These are phyloP conservation scores for Fomitopsis palustris DNA, from an alignment of 1,284 basidiomycete genomes.

Conservation along the genomic window DNA sequence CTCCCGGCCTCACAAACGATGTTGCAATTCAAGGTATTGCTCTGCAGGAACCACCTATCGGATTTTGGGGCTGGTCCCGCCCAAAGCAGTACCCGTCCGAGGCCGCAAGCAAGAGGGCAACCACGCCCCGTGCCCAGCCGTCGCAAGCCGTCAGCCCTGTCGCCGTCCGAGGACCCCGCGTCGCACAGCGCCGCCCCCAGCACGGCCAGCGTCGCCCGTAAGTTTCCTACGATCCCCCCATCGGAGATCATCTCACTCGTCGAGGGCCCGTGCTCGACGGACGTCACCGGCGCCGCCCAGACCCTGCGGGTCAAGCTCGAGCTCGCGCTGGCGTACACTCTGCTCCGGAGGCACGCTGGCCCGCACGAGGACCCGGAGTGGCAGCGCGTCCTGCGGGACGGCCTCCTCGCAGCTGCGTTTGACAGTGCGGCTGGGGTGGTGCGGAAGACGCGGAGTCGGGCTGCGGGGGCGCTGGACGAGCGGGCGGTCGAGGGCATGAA, in stretches of 20 bases:
- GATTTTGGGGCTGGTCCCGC: constrained; percentile 3
- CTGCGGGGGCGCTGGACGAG: neutral
- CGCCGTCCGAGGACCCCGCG: neutral
- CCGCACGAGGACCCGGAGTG: constrained; percentile 39
- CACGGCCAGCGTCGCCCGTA: constrained; percentile 23
- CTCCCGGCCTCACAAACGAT: constrained; percentile 37
- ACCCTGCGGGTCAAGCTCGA: constrained; percentile 39
- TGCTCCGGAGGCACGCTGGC: constrained; percentile 34
- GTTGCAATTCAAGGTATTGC: constrained; percentile 45
- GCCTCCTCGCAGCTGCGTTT: constrained; percentile 30
- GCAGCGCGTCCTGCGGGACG: constrained; percentile 34
- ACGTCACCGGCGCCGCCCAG: constrained; percentile 10
- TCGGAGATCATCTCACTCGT: constrained; percentile 37
- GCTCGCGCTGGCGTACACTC: constrained; percentile 44
- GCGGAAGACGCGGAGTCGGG: neutral
- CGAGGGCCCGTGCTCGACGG: constrained; percentile 13
- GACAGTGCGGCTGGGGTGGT: constrained; percentile 12
- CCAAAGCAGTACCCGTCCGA: constrained; percentile 16
- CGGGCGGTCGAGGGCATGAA: neutral
- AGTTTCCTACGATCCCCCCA: constrained; percentile 18
- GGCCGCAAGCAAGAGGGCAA: constrained; percentile 29
- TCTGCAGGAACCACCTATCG: constrained; percentile 39
- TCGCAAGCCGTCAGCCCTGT: neutral
- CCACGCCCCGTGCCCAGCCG: constrained; percentile 15
- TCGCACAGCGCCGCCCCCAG: constrained; percentile 9